A percentile compares a stretch with the other conserved stretches of the same genome.
Conservation (phyloP, 805 yeast species). For the Yarrowia porcina region DNA sequence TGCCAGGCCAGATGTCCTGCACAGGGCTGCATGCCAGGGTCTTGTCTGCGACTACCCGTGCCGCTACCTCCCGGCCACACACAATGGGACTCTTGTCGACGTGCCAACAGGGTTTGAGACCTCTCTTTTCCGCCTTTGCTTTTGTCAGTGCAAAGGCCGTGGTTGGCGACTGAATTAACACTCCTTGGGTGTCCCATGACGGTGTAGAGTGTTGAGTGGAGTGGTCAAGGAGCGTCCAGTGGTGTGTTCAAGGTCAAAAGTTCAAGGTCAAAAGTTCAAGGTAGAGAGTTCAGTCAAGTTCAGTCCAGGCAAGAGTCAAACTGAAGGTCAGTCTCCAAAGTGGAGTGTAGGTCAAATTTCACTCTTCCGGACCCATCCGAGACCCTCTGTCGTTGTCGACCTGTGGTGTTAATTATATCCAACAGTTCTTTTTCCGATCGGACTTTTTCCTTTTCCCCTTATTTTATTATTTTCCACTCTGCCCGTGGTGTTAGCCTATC, state of each 20-base stretch:
- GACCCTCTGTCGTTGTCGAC: too few species aligned
- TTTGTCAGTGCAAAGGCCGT: neutral
- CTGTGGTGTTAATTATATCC: neutral
- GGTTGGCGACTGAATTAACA: too few species aligned
- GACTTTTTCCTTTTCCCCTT: neutral
- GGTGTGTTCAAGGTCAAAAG: too few species aligned
- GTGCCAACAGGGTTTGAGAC: neutral
- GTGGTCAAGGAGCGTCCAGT: too few species aligned
- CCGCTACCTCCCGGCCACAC: neutral
- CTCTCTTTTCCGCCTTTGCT: neutral
- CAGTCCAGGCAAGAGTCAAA: too few species aligned
- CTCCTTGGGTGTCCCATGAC: too few species aligned
- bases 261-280: too few species aligned
- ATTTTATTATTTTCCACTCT: neutral
- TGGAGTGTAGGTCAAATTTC: too few species aligned
- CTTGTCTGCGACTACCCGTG: slow-evolving; percentile 1
- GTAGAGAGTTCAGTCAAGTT: too few species aligned
- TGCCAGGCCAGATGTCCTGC: neutral
- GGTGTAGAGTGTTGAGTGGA: too few species aligned
- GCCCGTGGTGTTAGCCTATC: neutral
- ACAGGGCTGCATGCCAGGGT: neutral
- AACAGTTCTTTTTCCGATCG: neutral
- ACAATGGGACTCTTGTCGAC: neutral
- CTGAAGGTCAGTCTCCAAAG: too few species aligned
- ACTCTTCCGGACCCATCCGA: neutral